These are phyloP conservation scores for Panus rudis DNA, from an alignment of 768 basidiomycete genomes.

Conservation along the genomic window DNA sequence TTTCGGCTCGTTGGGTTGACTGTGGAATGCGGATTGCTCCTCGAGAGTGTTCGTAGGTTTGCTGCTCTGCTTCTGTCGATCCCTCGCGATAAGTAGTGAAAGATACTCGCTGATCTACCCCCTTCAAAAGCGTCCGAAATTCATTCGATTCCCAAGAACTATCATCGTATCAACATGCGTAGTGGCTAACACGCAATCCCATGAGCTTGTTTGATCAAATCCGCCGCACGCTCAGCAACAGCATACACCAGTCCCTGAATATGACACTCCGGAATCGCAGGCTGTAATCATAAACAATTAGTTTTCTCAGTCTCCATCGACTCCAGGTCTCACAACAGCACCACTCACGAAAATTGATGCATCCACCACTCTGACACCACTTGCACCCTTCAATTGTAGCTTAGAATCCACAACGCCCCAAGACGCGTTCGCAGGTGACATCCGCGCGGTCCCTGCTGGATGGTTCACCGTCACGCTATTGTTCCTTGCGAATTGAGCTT, in stretches of 20 bases:
- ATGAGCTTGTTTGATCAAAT: constrained; percentile 5
- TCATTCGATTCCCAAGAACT: background rate
- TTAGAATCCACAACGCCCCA: constrained; percentile 4
- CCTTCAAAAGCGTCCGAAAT: background rate
- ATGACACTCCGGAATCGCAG: constrained; percentile 5
- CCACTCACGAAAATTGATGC: constrained; percentile 1
- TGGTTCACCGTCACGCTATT: constrained; percentile 5
- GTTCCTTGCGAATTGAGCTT: background rate
- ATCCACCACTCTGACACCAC: constrained; percentile 3
- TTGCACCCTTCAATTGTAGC: constrained; percentile 2
- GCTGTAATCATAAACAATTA: background rate
- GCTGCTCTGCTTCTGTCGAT: too few species aligned
- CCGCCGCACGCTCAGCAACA: constrained; percentile 6
- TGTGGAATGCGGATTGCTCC: too few species aligned
- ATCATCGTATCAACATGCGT: too few species aligned
- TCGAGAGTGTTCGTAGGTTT: too few species aligned
- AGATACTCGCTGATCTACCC: background rate
- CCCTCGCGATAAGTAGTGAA: too few species aligned
- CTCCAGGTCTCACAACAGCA: too few species aligned
- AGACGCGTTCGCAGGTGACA: background rate
- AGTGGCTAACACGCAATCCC: too few species aligned
- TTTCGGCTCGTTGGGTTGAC: too few species aligned
- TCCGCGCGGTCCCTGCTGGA: constrained; percentile 1
- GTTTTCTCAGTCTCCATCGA: too few species aligned
- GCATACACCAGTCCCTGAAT: constrained; percentile 4